Evolutionary conservation across 352 stramenopile genomes (phyloP), one percentile per base, ranked within the genome.

Genomic region (Pythium inflatum): DNA sequence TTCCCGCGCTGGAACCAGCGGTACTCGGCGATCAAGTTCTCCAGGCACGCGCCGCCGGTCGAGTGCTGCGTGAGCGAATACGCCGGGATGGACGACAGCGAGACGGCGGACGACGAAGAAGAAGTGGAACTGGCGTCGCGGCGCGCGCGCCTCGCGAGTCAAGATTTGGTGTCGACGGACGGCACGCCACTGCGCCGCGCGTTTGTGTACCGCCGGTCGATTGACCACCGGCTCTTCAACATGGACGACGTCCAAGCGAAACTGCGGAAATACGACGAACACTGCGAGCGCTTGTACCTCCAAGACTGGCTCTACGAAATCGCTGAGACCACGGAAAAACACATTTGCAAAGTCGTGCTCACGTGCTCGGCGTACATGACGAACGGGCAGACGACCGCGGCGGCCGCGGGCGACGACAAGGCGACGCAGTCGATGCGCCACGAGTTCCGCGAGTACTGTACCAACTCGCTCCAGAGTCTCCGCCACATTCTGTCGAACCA

Each of bases 231-330:
- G 18, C 62, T 89, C 5, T 87, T 77, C 49, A 76, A 76, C 53
- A 76, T 77, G 58, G 67, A 74, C 18, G 71, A 71, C 40, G 76
- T 80, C 74, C 67, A 88, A 59, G 67, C 82, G 45, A 66, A 75
- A 66, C 54, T 91, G 71, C 40, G 62, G 38, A 76, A 89, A 57
- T 79, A 79, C 43, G 77, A 79, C 57, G 76, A 81, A 25, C 40
- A n/a, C 2, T 82, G 77, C 38, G 62, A 81, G 66, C 74, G 75
- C 31, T 79, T 91, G 46, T 89, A 81, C 54, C 73, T 92, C 49
- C 81, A 83, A 20, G 84, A 93, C 57, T 89, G 81, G 73, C 68
- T 93, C n/a, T 87, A 84, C 53, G 83, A 93, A 33, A 77, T 92
- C 28, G 61, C 76, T 6, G 83, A 92, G 71, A 88, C 82, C 53